phyloP scores from a whole-genome alignment of 352 stramenopile species.

The Pythium grandisporangium region DNA sequence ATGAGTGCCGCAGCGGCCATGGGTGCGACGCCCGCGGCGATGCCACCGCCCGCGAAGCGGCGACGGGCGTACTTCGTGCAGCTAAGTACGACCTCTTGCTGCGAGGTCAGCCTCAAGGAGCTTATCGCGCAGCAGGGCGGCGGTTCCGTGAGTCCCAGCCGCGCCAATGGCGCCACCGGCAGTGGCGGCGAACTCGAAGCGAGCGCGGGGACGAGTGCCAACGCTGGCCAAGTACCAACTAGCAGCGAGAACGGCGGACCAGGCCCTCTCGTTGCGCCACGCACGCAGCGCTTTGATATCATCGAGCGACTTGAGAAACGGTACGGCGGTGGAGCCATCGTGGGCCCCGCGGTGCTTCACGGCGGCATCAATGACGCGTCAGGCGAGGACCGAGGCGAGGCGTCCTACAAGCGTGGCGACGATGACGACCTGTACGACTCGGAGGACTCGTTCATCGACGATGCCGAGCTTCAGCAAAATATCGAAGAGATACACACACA shows the following conservation, averaged over 20 bases:
- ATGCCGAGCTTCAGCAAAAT: constrained; percentile 72
- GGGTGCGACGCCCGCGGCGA: neutral
- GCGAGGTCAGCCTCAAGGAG: constrained; percentile 71
- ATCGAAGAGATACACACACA: constrained; percentile 77
- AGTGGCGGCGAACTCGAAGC: constrained; percentile 4
- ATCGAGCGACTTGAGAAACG: constrained; percentile 83
- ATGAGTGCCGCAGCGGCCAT: too few species aligned
- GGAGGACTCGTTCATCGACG: constrained; percentile 86
- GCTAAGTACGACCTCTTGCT: constrained; percentile 26
- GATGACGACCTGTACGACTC: constrained; percentile 85
- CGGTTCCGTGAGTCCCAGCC: neutral
- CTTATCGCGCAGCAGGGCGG: constrained; percentile 18
- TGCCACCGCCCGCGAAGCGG: neutral
- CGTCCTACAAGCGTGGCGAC: constrained; percentile 32
- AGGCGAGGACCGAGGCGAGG: constrained; percentile 7
- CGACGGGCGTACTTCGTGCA: constrained; percentile 37
- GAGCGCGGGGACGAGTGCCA: too few species aligned
- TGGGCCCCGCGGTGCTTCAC: constrained; percentile 23
- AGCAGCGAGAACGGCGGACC: too few species aligned
- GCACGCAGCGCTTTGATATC: constrained; percentile 70
- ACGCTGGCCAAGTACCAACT: too few species aligned
- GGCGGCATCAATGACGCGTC: constrained; percentile 7
- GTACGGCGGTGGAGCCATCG: constrained; percentile 59
- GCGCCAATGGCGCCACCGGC: neutral
- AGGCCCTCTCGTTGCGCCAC: constrained; percentile 9